Evolutionary conservation across 2,329 filamentous ascomycete species (phyloP).

Genomic region (Hypoxylon sp.): DNA sequence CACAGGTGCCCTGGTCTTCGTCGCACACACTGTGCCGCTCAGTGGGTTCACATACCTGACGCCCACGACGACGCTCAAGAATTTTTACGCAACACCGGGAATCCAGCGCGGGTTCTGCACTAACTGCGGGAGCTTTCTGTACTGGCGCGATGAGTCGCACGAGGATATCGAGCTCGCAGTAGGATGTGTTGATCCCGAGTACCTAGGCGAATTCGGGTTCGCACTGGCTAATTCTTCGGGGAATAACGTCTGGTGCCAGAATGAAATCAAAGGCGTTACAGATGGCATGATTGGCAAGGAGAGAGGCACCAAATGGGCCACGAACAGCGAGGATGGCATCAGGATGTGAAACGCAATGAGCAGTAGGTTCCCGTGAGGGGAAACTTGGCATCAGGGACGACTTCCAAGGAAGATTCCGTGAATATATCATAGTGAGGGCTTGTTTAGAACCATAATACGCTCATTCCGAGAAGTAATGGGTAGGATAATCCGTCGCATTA

Average conservation of each 20-base stretch:
- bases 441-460: no score
- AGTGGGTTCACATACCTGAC: slow-evolving; percentile 56
- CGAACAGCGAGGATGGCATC: slow-evolving; percentile 23
- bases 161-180: slow-evolving; percentile 57
- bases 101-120: slow-evolving; percentile 65
- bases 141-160: slow-evolving; percentile 58
- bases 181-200: slow-evolving; percentile 63
- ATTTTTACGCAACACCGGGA: slow-evolving; percentile 59
- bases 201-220: slow-evolving; percentile 58
- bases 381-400: background rate
- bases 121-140: slow-evolving; percentile 65
- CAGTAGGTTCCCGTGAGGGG: background rate
- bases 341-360: slow-evolving; percentile 21
- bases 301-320: slow-evolving; percentile 36
- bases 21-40: slow-evolving; percentile 58
- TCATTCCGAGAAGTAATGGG: no score
- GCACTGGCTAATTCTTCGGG: slow-evolving; percentile 58
- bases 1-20: slow-evolving; percentile 63
- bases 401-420: background rate
- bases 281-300: slow-evolving; percentile 56
- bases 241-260: slow-evolving; percentile 60
- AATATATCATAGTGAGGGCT: no score
- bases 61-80: slow-evolving; percentile 54
- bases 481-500: no score
- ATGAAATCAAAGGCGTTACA: slow-evolving; percentile 65